Conservation (phyloP, 208 protist species). For the Tetramitus jugosus region DNA sequence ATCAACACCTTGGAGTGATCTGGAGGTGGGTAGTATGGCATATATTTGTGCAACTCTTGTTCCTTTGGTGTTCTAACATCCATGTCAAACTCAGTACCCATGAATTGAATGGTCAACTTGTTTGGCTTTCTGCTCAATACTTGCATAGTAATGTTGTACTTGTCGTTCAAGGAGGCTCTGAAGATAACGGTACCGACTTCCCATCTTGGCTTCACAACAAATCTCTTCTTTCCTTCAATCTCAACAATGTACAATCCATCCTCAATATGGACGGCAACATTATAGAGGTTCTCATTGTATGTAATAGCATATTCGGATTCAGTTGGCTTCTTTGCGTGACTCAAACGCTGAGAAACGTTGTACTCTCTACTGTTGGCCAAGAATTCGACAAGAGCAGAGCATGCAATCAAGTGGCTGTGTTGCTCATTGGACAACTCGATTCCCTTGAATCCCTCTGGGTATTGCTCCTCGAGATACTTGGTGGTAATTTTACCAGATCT, state of each 20-base stretch:
- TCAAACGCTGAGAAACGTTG: neutral
- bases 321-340: slow-evolving; percentile 4
- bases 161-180: neutral
- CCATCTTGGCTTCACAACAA: neutral
- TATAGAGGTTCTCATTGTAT: slow-evolving; percentile 21
- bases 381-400: slow-evolving; percentile 35
- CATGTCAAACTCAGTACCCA: slow-evolving; percentile 45
- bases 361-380: slow-evolving; percentile 10
- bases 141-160: slow-evolving; percentile 16
- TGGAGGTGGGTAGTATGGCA: slow-evolving; percentile 36
- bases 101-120: slow-evolving; percentile 35
- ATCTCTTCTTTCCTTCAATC: neutral
- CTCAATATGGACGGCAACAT: neutral
- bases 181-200: neutral
- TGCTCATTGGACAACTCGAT: slow-evolving; percentile 37
- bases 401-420: slow-evolving; percentile 34
- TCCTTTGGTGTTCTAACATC: slow-evolving; percentile 39
- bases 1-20: slow-evolving; percentile 49
- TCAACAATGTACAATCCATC: slow-evolving; percentile 22
- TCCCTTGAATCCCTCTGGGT: slow-evolving; percentile 64
- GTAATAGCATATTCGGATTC: slow-evolving; percentile 18
- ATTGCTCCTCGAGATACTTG: slow-evolving; percentile 67
- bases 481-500: slow-evolving; percentile 56
- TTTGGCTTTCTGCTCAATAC: neutral
- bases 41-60: slow-evolving; percentile 35